phyloP scores from a whole-genome alignment of 495 filamentous ascomycete genomes.

The Cladorrhinum samala region DNA sequence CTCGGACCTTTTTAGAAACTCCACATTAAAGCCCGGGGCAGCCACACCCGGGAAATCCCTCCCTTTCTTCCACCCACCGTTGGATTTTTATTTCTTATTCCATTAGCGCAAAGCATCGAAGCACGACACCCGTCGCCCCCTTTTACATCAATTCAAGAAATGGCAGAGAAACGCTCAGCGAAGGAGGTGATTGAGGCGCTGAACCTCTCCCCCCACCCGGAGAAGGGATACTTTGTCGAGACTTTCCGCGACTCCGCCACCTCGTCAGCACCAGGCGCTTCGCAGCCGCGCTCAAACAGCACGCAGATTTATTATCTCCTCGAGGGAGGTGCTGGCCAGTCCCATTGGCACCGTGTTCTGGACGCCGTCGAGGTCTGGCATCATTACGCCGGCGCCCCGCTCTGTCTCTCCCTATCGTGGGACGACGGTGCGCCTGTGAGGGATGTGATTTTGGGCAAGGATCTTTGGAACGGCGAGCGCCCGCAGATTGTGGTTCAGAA shows the following conservation, averaged over 20 bases:
- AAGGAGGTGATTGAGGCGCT: constrained; percentile 34
- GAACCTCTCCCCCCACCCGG: constrained; percentile 35
- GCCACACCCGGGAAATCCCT: no score
- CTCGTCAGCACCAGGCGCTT: constrained; percentile 4
- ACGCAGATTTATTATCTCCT: constrained; percentile 48
- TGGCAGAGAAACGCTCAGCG: constrained; percentile 25
- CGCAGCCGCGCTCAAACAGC: constrained; percentile 36
- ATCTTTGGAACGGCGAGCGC: constrained; percentile 32
- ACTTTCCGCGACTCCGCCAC: constrained; percentile 35
- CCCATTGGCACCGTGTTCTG: constrained; percentile 43
- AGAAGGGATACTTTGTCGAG: constrained; percentile 44
- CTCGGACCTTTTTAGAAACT: no score
- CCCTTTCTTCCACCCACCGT: no score
- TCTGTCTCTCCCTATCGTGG: constrained; percentile 33
- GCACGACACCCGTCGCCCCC: no score
- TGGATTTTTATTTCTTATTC: no score
- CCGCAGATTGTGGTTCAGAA: constrained; percentile 38
- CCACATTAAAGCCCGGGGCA: no score
- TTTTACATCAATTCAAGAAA: not conserved
- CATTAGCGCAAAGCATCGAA: no score
- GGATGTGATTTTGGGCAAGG: constrained; percentile 30
- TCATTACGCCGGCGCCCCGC: constrained; percentile 44
- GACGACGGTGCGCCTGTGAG: constrained; percentile 28
- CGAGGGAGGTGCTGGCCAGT: constrained; percentile 31
- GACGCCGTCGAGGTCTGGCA: constrained; percentile 46